Evolutionary conservation across 2,329 filamentous ascomycete species (phyloP).

Genomic region (Cytospora piceicola): DNA sequence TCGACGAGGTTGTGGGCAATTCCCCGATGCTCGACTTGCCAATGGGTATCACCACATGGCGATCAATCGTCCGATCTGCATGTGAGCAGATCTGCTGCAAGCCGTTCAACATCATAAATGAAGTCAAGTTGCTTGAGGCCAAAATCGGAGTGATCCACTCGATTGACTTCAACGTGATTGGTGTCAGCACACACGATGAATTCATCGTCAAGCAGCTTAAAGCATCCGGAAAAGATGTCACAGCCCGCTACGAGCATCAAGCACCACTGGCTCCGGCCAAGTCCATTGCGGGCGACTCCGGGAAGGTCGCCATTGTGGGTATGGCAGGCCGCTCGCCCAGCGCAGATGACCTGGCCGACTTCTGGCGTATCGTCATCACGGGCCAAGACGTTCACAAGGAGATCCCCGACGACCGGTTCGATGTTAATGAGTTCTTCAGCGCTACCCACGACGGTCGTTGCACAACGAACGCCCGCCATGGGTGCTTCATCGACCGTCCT

Average conservation of each 20-base stretch:
- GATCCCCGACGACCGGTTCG: slow-evolving; percentile 26
- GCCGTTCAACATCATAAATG: slow-evolving; percentile 24
- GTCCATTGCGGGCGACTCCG: slow-evolving; percentile 14
- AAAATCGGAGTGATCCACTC: not conserved
- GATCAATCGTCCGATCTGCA: slow-evolving; percentile 12
- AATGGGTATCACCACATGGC: slow-evolving; percentile 13
- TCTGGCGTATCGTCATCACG: slow-evolving; percentile 32
- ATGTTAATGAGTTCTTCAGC: slow-evolving; percentile 27
- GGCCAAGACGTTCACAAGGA: slow-evolving; percentile 29
- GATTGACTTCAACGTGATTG: slow-evolving; percentile 19
- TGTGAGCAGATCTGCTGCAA: slow-evolving; percentile 24
- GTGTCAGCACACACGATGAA: slow-evolving; percentile 20
- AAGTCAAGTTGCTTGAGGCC: slow-evolving; percentile 15
- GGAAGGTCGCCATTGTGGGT: slow-evolving; percentile 44
- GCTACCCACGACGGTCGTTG: slow-evolving; percentile 22
- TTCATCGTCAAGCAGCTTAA: slow-evolving; percentile 24
- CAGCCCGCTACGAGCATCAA: slow-evolving; percentile 20
- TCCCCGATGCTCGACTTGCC: slow-evolving; percentile 20
- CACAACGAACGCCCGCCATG: slow-evolving; percentile 22
- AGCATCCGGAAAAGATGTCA: slow-evolving; percentile 23
- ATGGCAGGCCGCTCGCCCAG: slow-evolving; percentile 43
- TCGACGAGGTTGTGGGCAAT: slow-evolving; percentile 18
- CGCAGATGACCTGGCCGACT: slow-evolving; percentile 31
- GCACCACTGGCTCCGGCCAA: slow-evolving; percentile 1
- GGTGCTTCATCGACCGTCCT: slow-evolving; percentile 34